Conservation (phyloP, 2,329 filamentous ascomycete species). For the Diaporthe vexans region DNA sequence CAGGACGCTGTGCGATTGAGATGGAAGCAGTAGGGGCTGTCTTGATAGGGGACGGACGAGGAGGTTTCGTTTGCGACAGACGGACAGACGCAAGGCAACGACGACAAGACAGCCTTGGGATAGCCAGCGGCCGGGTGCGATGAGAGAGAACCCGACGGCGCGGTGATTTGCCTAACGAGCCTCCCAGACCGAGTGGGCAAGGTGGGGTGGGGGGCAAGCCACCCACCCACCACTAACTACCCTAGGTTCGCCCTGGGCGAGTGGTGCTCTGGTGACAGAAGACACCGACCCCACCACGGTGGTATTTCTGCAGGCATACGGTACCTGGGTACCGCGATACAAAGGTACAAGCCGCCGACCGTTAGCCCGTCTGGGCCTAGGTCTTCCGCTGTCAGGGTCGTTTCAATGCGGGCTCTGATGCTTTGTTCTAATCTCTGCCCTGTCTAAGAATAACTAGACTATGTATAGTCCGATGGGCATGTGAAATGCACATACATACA, state of each 20-base stretch:
- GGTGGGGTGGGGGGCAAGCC: conserved; percentile 19
- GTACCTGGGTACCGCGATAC: conserved; percentile 16
- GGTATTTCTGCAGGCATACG: conserved; percentile 24
- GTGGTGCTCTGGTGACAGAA: conserved; percentile 15
- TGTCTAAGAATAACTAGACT: conserved; percentile 24
- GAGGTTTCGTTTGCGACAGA: conserved; percentile 14
- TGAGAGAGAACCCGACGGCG: conserved; percentile 29
- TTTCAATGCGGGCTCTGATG: not conserved
- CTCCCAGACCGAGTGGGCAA: conserved; percentile 30
- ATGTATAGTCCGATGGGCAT: not conserved
- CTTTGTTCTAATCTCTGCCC: conserved; percentile 5
- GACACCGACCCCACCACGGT: conserved; percentile 23
- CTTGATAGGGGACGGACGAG: conserved; percentile 4
- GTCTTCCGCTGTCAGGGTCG: conserved; percentile 12
- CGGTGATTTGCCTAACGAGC: conserved; percentile 33
- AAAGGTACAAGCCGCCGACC: not conserved
- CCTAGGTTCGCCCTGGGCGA: too few relatives aligned
- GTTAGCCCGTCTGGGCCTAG: conserved; percentile 14
- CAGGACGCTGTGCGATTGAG: not conserved
- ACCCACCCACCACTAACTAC: not conserved
- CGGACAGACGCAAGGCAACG: conserved; percentile 4
- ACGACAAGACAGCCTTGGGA: conserved; percentile 29
- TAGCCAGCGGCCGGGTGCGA: conserved; percentile 23
- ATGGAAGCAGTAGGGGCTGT: not conserved
- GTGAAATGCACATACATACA: not conserved